Evolutionary conservation across 2,329 filamentous ascomycete genomes (phyloP), one percentile per base, ranked within the genome.

Genomic region (Arthrocladium fulminans): DNA sequence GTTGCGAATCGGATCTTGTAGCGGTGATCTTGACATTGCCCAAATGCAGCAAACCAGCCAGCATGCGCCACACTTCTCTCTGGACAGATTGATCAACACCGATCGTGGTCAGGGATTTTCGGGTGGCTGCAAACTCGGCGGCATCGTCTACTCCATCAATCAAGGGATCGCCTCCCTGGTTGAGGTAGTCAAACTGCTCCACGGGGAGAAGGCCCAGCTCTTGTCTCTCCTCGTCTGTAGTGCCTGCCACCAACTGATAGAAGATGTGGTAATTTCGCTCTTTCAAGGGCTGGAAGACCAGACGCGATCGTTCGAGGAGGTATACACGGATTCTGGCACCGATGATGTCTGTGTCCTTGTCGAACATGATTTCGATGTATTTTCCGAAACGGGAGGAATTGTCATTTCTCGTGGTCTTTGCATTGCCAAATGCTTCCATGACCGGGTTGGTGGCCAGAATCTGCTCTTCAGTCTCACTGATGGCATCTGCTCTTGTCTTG

Each of bases 311-410:
- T 67, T 98, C 92, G 38, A 98, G 75, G 57, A 98, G 75, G 63
- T 98, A 98, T 48, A 89, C 96, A 60, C 92, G 80, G 63, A 98
- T 98, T 73, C 94, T 94, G 49, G 92, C 92, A 58, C 92, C 92
- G 63, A 97, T 96, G 61, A 98, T 98, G 65, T 94, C 92, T 54
- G 88, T 95, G 61, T 84, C 80, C 54, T 87, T 80, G 70, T 97
- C 89, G 67, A 98, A 98, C 88, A 97, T 90, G 65, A 98, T 98
- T 72, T 98, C 92, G 60, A 98, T 97, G 68, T 98, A 98, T 75
- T 98, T 98, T 67, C 92, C 92, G 69, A 98, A 98, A 62, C 92
- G 81, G 35, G 92, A 98, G 38, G 92, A 98, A 71, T 98, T 98
- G 71, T 98, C 92, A 72, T 98, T 98, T 66, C 92, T 80, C 9